Evolutionary conservation across 2,329 filamentous ascomycete genomes (phyloP), one percentile per base, ranked within the genome.

Genomic region (Hypoxylon sp.): DNA sequence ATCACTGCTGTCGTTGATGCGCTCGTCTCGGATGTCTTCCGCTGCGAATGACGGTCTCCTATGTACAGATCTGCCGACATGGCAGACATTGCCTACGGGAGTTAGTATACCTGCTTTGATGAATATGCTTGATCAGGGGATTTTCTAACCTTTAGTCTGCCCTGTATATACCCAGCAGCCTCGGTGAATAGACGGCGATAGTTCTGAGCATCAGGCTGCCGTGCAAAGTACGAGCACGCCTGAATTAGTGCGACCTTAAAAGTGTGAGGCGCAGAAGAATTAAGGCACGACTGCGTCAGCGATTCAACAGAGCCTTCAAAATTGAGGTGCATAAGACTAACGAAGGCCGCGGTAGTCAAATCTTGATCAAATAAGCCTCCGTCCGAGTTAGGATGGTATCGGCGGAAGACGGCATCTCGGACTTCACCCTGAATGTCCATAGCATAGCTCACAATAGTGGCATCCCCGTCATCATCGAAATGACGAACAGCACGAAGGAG

Each of bases 391-490:
- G 82, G 78, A 2, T 82, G 77, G 49, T 84, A 80, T 34, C 84
- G 84, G 61, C 86, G 84, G 72, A 91, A 91, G 3, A 91, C 85
- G 50, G 88, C 87, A 73, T 91, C 89, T 50, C 85, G 84, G 50
- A 92, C 84, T 76, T 92, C 90, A 72, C 90, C 88, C 73, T 91
- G 89, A 7, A 92, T 87, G 75, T 92, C 90, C 78, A 91, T 82
- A 41, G 89, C 89, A 75, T 90, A 92, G 75, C 89, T 90, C 65
- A 90, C 82, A 63, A 90, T 81, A 2, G 87, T 86, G 10, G 87
- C 86, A 72, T 92, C 90, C 73, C 85, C 88, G 65, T 91, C 87
- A 6, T 82, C 80, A 63, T 87, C 83, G 72, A 92, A 91, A 75
- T 91, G 87, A 34, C 89, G 85, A 11, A 89, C 88, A 41, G 85